Conservation (phyloP, 2,329 filamentous ascomycete genomes). For the Hypoxylon rubiginosum region DNA sequence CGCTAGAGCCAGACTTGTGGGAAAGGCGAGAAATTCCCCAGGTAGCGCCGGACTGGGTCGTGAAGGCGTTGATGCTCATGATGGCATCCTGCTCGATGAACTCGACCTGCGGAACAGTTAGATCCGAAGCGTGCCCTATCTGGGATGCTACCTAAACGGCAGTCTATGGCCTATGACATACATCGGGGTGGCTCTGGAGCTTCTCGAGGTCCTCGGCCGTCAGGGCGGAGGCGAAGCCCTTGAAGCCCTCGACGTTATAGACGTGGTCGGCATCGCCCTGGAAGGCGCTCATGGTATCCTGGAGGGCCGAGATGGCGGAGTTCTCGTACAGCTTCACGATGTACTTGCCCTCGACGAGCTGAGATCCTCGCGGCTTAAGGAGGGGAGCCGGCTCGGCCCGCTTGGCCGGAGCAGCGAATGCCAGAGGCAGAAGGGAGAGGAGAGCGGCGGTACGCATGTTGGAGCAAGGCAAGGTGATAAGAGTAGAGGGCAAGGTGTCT, state of each 20-base stretch:
- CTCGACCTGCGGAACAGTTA: slow-evolving; percentile 48
- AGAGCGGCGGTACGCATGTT: slow-evolving; percentile 48
- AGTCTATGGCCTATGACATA: slow-evolving; percentile 36
- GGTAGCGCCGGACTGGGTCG: slow-evolving; percentile 54
- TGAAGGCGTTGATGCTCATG: slow-evolving; percentile 49
- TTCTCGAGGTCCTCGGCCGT: slow-evolving; percentile 57
- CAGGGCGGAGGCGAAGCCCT: slow-evolving; percentile 61
- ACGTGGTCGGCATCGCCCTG: slow-evolving; percentile 51
- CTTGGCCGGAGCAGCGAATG: slow-evolving; percentile 51
- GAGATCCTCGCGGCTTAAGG: slow-evolving; percentile 46
- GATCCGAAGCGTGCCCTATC: slow-evolving; percentile 23
- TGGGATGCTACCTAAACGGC: background rate
- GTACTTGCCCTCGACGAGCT: slow-evolving; percentile 57
- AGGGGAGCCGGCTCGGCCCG: slow-evolving; percentile 50
- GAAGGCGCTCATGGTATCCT: slow-evolving; percentile 48
- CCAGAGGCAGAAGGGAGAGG: slow-evolving; percentile 48
- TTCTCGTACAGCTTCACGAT: slow-evolving; percentile 61
- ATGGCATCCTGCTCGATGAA: slow-evolving; percentile 54
- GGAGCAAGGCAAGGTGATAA: slow-evolving; percentile 30
- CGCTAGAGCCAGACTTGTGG: slow-evolving; percentile 52
- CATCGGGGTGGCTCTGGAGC: slow-evolving; percentile 57
- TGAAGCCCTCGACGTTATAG: slow-evolving; percentile 53
- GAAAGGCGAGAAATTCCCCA: slow-evolving; percentile 64
- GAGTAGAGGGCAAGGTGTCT: slow-evolving; percentile 14
- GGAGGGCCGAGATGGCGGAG: slow-evolving; percentile 50